phyloP scores from a whole-genome alignment of 2,329 filamentous ascomycete genomes.

The Colletotrichum sojae region DNA sequence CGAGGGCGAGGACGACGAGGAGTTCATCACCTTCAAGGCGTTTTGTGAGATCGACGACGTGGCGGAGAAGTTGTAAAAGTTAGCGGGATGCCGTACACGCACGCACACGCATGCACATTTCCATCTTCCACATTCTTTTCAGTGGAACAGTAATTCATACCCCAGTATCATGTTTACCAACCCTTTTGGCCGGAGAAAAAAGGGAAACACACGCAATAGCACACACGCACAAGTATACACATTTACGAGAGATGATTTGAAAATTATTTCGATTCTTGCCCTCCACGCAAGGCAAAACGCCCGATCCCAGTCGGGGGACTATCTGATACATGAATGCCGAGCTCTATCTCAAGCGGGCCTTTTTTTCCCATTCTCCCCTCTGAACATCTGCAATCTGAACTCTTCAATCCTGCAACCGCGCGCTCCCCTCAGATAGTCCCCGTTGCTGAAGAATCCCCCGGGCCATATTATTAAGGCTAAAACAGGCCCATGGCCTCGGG shows the following conservation, averaged over 20 bases:
- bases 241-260: constrained; percentile 1
- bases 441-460: constrained; percentile 11
- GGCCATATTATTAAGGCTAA: constrained; percentile 13
- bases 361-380: background rate
- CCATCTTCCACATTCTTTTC: background rate
- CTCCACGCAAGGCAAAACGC: background rate
- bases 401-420: too few species aligned
- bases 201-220: background rate
- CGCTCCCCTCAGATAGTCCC: constrained; percentile 1
- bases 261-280: background rate
- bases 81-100: background rate
- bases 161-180: constrained; percentile 16
- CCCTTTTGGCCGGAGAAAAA: too few species aligned
- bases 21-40: constrained; percentile 91
- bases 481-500: constrained; percentile 18
- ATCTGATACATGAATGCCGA: background rate
- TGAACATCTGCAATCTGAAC: too few species aligned
- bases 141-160: constrained; percentile 28
- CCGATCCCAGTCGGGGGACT: background rate
- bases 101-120: background rate
- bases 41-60: constrained; percentile 85
- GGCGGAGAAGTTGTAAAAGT: constrained; percentile 47
- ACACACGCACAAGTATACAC: background rate
- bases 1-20: constrained; percentile 70
- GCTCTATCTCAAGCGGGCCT: constrained; percentile 5